Base-by-base conservation (phyloP, 176 grass and related monocot genomes). In the Calamus simplicifolius region DNA sequence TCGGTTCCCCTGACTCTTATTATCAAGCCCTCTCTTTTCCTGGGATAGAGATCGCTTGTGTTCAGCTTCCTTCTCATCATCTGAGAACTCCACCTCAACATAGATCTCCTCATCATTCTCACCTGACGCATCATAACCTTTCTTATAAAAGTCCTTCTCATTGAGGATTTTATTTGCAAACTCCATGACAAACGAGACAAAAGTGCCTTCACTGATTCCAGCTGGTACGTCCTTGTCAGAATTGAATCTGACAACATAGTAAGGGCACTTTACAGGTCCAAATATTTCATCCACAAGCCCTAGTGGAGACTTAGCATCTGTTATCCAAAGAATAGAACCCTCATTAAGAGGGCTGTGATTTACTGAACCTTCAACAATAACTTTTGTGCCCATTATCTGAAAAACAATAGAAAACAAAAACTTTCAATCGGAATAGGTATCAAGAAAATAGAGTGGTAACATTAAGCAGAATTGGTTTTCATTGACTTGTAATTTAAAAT, bases 291-390 rank as follows among this genome's bases (percentile, higher is more conserved):
- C 92, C 21, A 96, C 73, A 18, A 90, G 72, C 58, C 92, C 92
- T 48, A 96, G 71, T 6, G 80, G 80, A 0, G 4, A 66, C 56
- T 83, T 83, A 25, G 60, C 87, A 73, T 90, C 74, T 21, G 92
- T 85, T 87, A 96, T 62, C 92, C 92, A 96, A 53, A 96, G 72
- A 73, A 90, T 90, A 28, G 87, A 96, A 35, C 87, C 92, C 78
- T 96, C 86, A 26, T 84, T 85, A 15, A 96, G 69, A 29, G 92
- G 86, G 63, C 54, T 90, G 75, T 96, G 92, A 50, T 88, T 74
- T 58, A 79, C 75, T 57, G 76, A 90, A 19, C 92, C 92, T 80
- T 96, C 87, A 28, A 96, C 80, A 66, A 96, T 82, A 52, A 96
- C 86, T 68, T 72, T 80, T 52, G 87, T 81, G 31, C 75, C 83